Evolutionary conservation across 75 land plant genomes (phyloP), one percentile per base, ranked within the genome.

Genomic region (Azolla pinnata): DNA sequence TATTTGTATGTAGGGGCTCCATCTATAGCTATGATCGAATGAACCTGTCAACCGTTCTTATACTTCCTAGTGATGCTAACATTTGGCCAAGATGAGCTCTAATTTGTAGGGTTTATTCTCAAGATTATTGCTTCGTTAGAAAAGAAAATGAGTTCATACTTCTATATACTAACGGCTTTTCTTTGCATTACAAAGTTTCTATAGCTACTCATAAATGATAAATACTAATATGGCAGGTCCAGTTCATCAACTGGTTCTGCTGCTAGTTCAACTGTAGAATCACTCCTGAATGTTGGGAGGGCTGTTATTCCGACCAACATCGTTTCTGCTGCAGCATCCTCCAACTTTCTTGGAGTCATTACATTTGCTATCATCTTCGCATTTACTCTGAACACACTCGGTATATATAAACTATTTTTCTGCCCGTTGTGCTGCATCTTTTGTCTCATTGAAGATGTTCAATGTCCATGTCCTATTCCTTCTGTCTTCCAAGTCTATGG

Each of bases 201-300:
- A n/a, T n/a, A n/a, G n/a, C n/a, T n/a, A n/a, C n/a, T n/a, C n/a
- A n/a, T n/a, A n/a, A n/a, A n/a, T n/a, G n/a, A n/a, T n/a, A n/a
- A n/a, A n/a, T n/a, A n/a, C n/a, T n/a, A n/a, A n/a, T n/a, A n/a
- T n/a, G n/a, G n/a, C n/a, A n/a, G n/a, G n/a, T n/a, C 10, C 44
- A 57, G 34, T 1, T 2, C 14, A 5, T 18, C 57, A 28, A 28
- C 56, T 26, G 29, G 10, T 3, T 26, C 25, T 10, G 72, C 57
- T 7, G 66, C 53, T 18, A 51, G 32, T 29, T 61, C 72, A 30
- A 31, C 64, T 21, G 69, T 65, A 40, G 70, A 60, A 21, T 72
- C 75, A 14, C 54, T 72, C 24, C 62, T 72, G 21, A 60, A 72
- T 52, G 66, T 72, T 66, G 75, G 75, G 24, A 60, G 75, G n/a